These are phyloP conservation scores for Neurospora sp. DNA, from an alignment of 495 filamentous ascomycete genomes.

Conservation along the genomic window DNA sequence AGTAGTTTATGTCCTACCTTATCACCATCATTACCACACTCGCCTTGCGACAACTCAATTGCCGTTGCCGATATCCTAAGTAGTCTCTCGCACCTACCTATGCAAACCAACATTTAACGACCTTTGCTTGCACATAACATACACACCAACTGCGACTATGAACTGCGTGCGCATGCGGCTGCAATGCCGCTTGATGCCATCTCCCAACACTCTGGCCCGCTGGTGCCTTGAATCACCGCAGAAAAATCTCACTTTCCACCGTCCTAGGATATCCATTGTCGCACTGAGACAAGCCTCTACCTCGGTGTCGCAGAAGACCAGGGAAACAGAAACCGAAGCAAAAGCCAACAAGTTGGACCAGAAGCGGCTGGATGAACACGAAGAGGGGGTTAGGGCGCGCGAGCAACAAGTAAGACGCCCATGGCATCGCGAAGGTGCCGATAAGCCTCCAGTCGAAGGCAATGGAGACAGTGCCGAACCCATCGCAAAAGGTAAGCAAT, in stretches of 20 bases:
- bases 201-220: background rate
- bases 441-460: constrained; percentile 44
- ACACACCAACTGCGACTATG: constrained; percentile 7
- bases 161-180: constrained; percentile 13
- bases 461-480: constrained; percentile 32
- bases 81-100: background rate
- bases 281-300: background rate
- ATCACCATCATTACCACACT: background rate
- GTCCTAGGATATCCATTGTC: background rate
- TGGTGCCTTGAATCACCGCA: background rate
- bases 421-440: constrained; percentile 61
- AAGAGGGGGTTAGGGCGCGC: constrained; percentile 25
- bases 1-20: background rate
- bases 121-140: background rate
- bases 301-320: background rate
- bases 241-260: background rate
- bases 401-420: constrained; percentile 37
- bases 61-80: background rate
- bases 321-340: constrained; percentile 14
- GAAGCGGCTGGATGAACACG: constrained; percentile 26
- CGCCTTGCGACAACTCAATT: background rate
- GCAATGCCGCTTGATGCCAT: constrained; percentile 5
- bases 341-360: constrained; percentile 28
- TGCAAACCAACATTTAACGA: background rate
- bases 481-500: constrained; percentile 51